phyloP scores from a whole-genome alignment of 2,329 filamentous ascomycete genomes.

The Fusarium sp. region DNA sequence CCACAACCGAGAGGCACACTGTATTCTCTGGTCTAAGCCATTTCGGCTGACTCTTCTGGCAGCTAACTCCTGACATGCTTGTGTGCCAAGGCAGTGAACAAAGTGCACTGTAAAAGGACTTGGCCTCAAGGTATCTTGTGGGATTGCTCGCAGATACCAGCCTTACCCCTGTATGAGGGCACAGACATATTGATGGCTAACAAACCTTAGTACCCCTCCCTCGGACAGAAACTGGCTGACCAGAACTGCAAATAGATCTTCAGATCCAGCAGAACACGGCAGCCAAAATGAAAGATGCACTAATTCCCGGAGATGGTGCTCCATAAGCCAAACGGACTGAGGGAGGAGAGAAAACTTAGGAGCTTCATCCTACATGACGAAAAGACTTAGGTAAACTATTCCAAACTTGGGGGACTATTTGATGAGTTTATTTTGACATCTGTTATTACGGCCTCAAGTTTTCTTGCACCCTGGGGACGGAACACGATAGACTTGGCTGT shows the following conservation, averaged over 20 bases:
- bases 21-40: neutral
- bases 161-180: slow-evolving; percentile 15
- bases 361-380: neutral
- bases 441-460: neutral
- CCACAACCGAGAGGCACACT: neutral
- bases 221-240: slow-evolving; percentile 4
- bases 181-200: slow-evolving; percentile 2
- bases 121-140: slow-evolving; percentile 2
- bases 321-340: neutral
- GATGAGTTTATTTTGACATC: neutral
- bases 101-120: slow-evolving; percentile 32
- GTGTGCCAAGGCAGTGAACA: neutral
- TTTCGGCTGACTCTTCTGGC: slow-evolving; percentile 23
- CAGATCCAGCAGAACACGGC: slow-evolving; percentile 33
- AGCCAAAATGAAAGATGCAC: slow-evolving; percentile 12
- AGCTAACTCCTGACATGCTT: slow-evolving; percentile 5
- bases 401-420: neutral
- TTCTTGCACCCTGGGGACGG: neutral
- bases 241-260: slow-evolving; percentile 30
- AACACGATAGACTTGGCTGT: neutral
- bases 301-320: slow-evolving; percentile 31
- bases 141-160: neutral
- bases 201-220: slow-evolving; percentile 26
- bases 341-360: neutral
- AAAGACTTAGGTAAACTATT: neutral